phyloP scores from a whole-genome alignment of 352 stramenopile genomes.

The Hyaloperonospora brassicae region DNA sequence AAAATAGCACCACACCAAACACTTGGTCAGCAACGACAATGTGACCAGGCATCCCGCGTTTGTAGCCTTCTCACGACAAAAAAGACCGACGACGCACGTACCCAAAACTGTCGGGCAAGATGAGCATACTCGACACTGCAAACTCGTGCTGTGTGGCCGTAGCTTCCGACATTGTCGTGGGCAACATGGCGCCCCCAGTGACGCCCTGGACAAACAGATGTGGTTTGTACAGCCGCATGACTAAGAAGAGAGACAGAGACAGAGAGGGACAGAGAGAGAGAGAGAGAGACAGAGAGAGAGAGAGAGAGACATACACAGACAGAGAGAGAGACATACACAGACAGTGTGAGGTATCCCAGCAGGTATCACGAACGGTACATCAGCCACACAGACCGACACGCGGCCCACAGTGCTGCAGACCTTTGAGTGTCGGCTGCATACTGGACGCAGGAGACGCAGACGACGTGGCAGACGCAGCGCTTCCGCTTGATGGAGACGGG shows the following conservation, averaged over 20 bases:
- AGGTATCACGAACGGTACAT: no score
- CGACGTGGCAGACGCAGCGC: slow-evolving; percentile 1
- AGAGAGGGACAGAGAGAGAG: neutral
- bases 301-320: neutral
- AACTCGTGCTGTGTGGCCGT: slow-evolving; percentile 69
- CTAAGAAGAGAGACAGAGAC: slow-evolving; percentile 16
- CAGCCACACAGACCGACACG: no score
- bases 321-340: neutral
- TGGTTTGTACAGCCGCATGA: slow-evolving; percentile 90
- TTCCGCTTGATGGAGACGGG: slow-evolving; percentile 15
- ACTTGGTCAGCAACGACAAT: neutral
- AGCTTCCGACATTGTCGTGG: slow-evolving; percentile 40
- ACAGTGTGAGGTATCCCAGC: neutral
- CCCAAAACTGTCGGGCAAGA: slow-evolving; percentile 88
- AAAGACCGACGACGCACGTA: slow-evolving; percentile 15
- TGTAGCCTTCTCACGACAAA: neutral
- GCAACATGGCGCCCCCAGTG: slow-evolving; percentile 48
- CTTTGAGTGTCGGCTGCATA: slow-evolving; percentile 76
- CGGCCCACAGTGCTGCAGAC: slow-evolving; percentile 11
- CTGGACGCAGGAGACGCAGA: slow-evolving; percentile 9
- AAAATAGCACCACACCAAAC: slow-evolving; percentile 5
- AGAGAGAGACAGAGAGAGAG: neutral
- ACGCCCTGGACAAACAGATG: slow-evolving; percentile 61
- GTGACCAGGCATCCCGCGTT: neutral
- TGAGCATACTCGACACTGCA: slow-evolving; percentile 82